Evolutionary conservation across 2,329 filamentous ascomycete genomes (phyloP).

Genomic region (Chaetomiaceae sp.): DNA sequence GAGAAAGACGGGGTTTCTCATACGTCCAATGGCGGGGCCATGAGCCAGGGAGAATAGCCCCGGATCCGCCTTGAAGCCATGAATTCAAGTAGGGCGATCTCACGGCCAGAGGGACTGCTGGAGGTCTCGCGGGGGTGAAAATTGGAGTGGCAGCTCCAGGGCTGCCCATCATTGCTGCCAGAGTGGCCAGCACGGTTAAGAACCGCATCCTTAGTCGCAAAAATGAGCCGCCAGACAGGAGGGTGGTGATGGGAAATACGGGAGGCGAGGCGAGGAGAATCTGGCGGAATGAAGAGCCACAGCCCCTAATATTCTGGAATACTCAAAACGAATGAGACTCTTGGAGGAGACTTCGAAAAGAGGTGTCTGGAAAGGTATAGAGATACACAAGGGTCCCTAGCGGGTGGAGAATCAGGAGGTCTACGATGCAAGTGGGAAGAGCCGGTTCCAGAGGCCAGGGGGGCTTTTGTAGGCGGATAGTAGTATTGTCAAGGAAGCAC

Average conservation of each 20-base stretch:
- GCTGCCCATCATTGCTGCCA: constrained; percentile 12
- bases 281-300: not conserved
- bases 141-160: constrained; percentile 18
- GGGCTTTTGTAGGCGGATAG: constrained; percentile 12
- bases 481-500: not conserved
- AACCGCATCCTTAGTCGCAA: constrained; percentile 14
- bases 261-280: not conserved
- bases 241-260: not conserved
- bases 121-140: constrained; percentile 32
- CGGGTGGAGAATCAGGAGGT: not conserved
- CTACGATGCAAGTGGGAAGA: not conserved
- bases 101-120: constrained; percentile 60
- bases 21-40: constrained; percentile 69
- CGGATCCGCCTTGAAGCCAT: constrained; percentile 61
- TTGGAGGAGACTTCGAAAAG: not conserved
- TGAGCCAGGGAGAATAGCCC: constrained; percentile 62
- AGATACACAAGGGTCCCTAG: not conserved
- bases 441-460: not conserved
- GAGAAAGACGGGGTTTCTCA: constrained; percentile 29
- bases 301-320: not conserved
- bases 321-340: not conserved
- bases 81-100: constrained; percentile 70
- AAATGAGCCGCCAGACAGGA: not conserved
- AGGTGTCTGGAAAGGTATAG: not conserved
- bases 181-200: constrained; percentile 9